Evolutionary conservation across 2,329 filamentous ascomycete species (phyloP).

Genomic region (Hymenoscyphus salicellus): DNA sequence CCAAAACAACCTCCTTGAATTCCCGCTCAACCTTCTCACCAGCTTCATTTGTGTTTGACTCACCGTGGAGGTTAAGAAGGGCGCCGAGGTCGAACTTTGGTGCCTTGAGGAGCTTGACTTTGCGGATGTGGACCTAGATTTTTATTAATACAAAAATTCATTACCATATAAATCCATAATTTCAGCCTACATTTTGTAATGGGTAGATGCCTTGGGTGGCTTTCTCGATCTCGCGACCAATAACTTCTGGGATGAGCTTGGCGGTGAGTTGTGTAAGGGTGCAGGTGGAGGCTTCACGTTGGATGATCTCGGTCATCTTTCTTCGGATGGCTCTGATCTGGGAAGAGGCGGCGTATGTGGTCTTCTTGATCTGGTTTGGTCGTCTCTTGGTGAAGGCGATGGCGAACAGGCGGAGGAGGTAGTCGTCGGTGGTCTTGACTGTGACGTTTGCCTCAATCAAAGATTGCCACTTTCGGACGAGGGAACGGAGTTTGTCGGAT

Average conservation of each 20-base stretch:
- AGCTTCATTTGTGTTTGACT: constrained; percentile 92
- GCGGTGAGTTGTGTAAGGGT: constrained; percentile 93
- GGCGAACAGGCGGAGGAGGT: constrained; percentile 97
- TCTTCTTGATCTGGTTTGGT: constrained; percentile 99
- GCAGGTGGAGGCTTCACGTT: constrained; percentile 90
- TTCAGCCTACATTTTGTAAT: constrained; percentile 78
- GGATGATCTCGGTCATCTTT: constrained; percentile 99
- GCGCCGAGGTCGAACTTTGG: constrained; percentile 99
- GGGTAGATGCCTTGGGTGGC: constrained; percentile 99
- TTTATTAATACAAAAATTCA: constrained; percentile 37
- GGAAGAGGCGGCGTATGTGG: constrained; percentile 93
- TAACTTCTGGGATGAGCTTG: constrained; percentile 99
- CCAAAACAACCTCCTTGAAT: constrained; percentile 97
- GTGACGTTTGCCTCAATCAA: constrained; percentile 99
- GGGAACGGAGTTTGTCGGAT: constrained; percentile 98
- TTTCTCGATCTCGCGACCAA: constrained; percentile 99
- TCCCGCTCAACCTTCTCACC: constrained; percentile 98
- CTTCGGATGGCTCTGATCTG: constrained; percentile 97
- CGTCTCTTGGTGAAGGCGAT: constrained; percentile 99
- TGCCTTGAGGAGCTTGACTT: constrained; percentile 98
- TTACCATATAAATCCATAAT: neutral
- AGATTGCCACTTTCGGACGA: constrained; percentile 99
- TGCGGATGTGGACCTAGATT: constrained; percentile 95
- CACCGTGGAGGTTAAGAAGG: constrained; percentile 93
- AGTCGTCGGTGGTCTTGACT: constrained; percentile 99